Conservation (phyloP, 371 early-diverging fungal species). For the Catenaria anguillulae region DNA sequence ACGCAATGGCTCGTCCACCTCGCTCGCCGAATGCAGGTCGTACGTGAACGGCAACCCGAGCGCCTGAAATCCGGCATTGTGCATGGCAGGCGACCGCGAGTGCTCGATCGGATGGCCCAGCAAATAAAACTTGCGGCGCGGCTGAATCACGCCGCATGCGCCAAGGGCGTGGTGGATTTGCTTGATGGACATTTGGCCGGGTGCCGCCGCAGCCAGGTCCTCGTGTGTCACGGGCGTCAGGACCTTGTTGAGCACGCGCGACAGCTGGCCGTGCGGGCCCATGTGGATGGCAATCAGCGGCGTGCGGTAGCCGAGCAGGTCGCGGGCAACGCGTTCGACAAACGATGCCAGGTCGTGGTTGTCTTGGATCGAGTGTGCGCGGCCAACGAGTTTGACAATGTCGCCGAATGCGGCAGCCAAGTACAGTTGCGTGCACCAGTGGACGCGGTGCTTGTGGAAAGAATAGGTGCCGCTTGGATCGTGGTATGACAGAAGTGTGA, state of each 20-base stretch:
- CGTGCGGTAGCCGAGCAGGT: slow-evolving; percentile 12
- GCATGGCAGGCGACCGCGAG: slow-evolving; percentile 80
- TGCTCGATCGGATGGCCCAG: slow-evolving; percentile 82
- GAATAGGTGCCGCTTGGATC: slow-evolving; percentile 46
- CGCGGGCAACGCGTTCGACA: slow-evolving; percentile 16
- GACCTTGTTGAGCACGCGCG: slow-evolving; percentile 67
- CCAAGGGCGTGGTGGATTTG: slow-evolving; percentile 61
- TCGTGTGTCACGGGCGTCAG: slow-evolving; percentile 89
- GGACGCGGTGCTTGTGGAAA: slow-evolving; percentile 45
- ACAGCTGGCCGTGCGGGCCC: slow-evolving; percentile 74
- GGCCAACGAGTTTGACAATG: slow-evolving; percentile 79
- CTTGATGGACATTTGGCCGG: slow-evolving; percentile 78
- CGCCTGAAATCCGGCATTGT: slow-evolving; percentile 74
- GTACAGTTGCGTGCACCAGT: slow-evolving; percentile 10
- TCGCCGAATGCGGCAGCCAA: slow-evolving; percentile 44
- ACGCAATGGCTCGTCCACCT: slow-evolving; percentile 35
- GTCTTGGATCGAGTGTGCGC: slow-evolving; percentile 53
- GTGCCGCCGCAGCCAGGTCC: slow-evolving; percentile 67
- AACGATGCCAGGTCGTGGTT: slow-evolving; percentile 63
- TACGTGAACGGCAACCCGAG: slow-evolving; percentile 62
- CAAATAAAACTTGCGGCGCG: slow-evolving; percentile 55
- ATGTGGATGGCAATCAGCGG: slow-evolving; percentile 87
- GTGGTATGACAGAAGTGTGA: slow-evolving; percentile 81
- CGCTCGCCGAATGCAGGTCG: slow-evolving; percentile 50
- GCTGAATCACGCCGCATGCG: slow-evolving; percentile 45